Evolutionary conservation across 2,329 filamentous ascomycete species (phyloP), one percentile per base, ranked within the genome.

Genomic region (Emergomyces pasteurianus): DNA sequence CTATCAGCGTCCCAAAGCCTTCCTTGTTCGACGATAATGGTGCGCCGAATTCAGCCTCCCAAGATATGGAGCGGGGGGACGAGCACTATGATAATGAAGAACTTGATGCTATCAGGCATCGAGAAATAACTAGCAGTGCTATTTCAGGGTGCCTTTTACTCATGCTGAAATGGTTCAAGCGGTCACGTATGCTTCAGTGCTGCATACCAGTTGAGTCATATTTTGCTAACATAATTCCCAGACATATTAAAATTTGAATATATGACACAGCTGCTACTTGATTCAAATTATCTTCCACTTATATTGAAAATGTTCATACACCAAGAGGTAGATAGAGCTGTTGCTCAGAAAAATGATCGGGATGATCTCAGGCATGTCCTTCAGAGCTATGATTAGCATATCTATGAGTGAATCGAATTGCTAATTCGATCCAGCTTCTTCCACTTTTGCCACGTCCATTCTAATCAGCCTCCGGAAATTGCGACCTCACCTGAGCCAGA

Each of bases 191-290:
- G 89, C 79, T 40, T 34, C 53, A 57, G 53, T 12, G 10, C 28
- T 8, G 21, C 14, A 14, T 49, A 3, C 26, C 34, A 6, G 16
- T 58, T 60, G 60, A n/a, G 56, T 42, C 18, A 43, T 26, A 21
- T 5, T 28, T 53, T 59, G 34, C 60, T 63, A 62, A 63, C 57
- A 40, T 31, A 36, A 12, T 16, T 46, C 52, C 5, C 55, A 95
- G 90, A 99, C 71, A 83, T 97, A 34, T 79, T 99, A 65, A 96
- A 96, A 71, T 96, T 94, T 67, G 94, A 99, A 75, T 97, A 96
- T 69, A 78, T 99, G 69, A 92, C 91, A 0, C 94, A 99, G 70
- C 82, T 99, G 2, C 79, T 99, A 12, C 81, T 99, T 34, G 94
- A 99, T 74, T 94, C 90, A 3, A 97, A 96, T 72, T 99, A 96